Percentiles rank a stretch among this genome's conserved stretches.
Conservation (phyloP, 1,284 basidiomycete species). For the Ustilago bromivora region DNA sequence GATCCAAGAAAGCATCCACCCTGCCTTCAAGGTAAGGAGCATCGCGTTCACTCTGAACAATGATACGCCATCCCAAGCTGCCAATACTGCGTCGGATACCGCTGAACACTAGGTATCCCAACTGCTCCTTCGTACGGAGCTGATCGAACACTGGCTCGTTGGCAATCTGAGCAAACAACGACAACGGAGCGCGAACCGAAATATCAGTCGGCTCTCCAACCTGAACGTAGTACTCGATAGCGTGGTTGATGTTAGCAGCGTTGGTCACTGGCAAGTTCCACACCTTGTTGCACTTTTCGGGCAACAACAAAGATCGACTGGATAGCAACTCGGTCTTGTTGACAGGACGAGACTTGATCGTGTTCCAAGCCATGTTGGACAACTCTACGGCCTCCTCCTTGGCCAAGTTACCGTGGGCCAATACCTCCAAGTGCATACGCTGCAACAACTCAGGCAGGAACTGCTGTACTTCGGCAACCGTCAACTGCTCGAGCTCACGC, state of each 20-base stretch:
- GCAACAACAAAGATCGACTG: slow-evolving; percentile 59
- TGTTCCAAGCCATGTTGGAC: slow-evolving; percentile 79
- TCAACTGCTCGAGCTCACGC: slow-evolving; percentile 81
- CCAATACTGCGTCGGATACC: slow-evolving; percentile 70
- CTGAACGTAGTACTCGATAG: slow-evolving; percentile 70
- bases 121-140: slow-evolving; percentile 94
- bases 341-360: slow-evolving; percentile 75
- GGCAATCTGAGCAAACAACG: slow-evolving; percentile 66
- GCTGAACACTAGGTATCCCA: slow-evolving; percentile 79
- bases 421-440: slow-evolving; percentile 79
- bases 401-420: slow-evolving; percentile 87
- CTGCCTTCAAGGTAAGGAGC: slow-evolving; percentile 88
- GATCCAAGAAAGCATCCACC: slow-evolving; percentile 85
- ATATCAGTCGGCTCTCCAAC: slow-evolving; percentile 63
- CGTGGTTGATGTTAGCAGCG: slow-evolving; percentile 86
- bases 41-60: slow-evolving; percentile 89
- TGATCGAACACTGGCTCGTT: slow-evolving; percentile 90
- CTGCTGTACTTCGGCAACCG: slow-evolving; percentile 78
- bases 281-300: slow-evolving; percentile 78
- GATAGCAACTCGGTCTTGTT: slow-evolving; percentile 43
- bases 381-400: slow-evolving; percentile 84
- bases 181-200: slow-evolving; percentile 55
- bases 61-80: slow-evolving; percentile 83
- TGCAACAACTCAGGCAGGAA: slow-evolving; percentile 79
- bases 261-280: slow-evolving; percentile 83